Evolutionary conservation across 352 stramenopile species (phyloP).

Genomic region (Phytophthora foliorum): DNA sequence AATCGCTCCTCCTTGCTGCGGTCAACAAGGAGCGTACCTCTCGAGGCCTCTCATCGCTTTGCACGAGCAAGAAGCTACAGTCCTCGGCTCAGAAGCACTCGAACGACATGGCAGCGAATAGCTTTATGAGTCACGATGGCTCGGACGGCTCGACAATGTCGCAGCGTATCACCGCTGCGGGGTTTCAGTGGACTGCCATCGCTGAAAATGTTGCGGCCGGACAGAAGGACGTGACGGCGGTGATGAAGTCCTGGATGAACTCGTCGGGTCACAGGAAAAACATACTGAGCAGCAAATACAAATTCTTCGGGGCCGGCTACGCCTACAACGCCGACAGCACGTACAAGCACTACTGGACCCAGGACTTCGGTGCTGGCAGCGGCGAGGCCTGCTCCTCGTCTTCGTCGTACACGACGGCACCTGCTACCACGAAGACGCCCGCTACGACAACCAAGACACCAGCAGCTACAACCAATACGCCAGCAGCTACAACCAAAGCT

Average conservation of each 20-base stretch:
- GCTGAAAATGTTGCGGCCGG: constrained; percentile 68
- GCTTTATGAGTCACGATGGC: constrained; percentile 65
- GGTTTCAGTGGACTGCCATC: constrained; percentile 58
- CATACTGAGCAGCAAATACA: constrained; percentile 45
- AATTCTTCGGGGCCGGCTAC: constrained; percentile 41
- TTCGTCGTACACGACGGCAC: constrained; percentile 15
- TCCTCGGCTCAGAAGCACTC: constrained; percentile 39
- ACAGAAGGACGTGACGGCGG: constrained; percentile 46
- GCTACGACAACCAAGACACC: constrained; percentile 7
- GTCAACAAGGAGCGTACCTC: constrained; percentile 62
- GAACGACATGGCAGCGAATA: constrained; percentile 51
- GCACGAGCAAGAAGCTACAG: constrained; percentile 50
- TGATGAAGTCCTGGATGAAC: constrained; percentile 72
- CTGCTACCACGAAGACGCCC: constrained; percentile 20
- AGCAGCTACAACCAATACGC: constrained; percentile 34
- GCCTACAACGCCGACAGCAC: constrained; percentile 37
- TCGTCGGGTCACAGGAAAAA: constrained; percentile 56
- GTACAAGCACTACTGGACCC: constrained; percentile 67
- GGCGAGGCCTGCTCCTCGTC: constrained; percentile 27
- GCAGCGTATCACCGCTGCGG: constrained; percentile 47
- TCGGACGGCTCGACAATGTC: constrained; percentile 54
- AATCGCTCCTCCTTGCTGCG: constrained; percentile 47
- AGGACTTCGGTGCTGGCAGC: constrained; percentile 52
- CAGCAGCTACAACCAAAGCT: background rate
- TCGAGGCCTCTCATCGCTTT: constrained; percentile 38